Evolutionary conservation across 2,329 filamentous ascomycete genomes (phyloP), one percentile per base, ranked within the genome.

Genomic region (Pseudogymnoascus sp.): DNA sequence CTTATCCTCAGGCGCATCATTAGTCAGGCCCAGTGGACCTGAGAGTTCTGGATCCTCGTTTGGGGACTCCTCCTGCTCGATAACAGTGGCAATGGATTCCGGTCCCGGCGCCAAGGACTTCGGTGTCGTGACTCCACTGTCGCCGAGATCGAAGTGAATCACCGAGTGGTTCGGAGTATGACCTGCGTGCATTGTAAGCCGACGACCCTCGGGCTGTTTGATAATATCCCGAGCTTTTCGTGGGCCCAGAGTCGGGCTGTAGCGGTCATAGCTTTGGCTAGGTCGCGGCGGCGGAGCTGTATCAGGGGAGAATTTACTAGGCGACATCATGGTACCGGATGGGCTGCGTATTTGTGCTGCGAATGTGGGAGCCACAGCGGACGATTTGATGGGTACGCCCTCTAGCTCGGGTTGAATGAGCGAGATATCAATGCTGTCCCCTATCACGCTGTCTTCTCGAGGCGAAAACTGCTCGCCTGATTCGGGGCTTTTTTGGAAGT

Each of bases 171-270:
- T 86, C 6, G 84, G 84, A 1, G 84, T 87, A 71, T 87, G 84
- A 1, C 84, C 84, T 19, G 84, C 84, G 71, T 87, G 81, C 79
- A 87, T 83, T 0, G 79, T 85, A 42, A 86, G 78, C 50, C 84
- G 78, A 60, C 75, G 76, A 47, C 77, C 76, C 68, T 81, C 83
- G 13, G 70, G 69, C 28, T 69, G 67, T n/a, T 38, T 59, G 15
- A 64, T 67, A 19, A 71, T 64, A 23, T 68, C 65, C 11, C 70
- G 35, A 6, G 67, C 68, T 19, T 53, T 57, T 7, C 60, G 60
- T 47, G 40, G 63, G 10, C 59, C 59, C 31, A 36, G 19, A 17
- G 15, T 60, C 15, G 59, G 33, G 15, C 59, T 60, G 23, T 35
- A 9, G 26, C 63, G 61, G 10, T 60, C 26, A 2, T 61, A 26